phyloP scores from a whole-genome alignment of 2,329 filamentous ascomycete species.

The Claviceps sp. region DNA sequence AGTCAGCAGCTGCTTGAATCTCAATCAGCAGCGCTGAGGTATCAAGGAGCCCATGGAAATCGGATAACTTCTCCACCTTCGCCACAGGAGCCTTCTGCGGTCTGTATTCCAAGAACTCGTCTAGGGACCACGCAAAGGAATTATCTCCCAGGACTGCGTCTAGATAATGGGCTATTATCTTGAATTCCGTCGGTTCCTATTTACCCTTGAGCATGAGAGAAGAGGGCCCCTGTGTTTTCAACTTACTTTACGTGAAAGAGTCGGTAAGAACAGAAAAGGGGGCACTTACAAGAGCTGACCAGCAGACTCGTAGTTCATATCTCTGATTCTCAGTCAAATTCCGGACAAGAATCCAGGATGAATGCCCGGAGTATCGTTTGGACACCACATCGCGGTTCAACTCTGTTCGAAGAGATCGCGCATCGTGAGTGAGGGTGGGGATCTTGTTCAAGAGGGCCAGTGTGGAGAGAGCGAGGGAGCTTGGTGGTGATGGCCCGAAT shows the following conservation, averaged over 20 bases:
- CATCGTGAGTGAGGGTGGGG: conserved; percentile 46
- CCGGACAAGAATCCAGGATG: conserved; percentile 70
- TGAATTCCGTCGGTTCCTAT: conserved; percentile 78
- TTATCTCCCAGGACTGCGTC: conserved; percentile 47
- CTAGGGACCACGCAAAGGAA: conserved; percentile 51
- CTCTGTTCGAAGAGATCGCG: conserved; percentile 44
- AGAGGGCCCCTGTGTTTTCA: not conserved
- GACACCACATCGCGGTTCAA: conserved; percentile 50
- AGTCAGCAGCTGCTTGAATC: conserved; percentile 67
- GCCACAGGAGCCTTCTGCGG: conserved; percentile 15
- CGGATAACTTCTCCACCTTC: not conserved
- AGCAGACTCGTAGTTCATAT: conserved; percentile 89
- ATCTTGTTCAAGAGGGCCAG: conserved; percentile 44
- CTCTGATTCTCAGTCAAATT: conserved; percentile 55
- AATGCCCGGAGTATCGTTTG: conserved; percentile 33
- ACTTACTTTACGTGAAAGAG: not conserved
- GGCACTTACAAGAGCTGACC: conserved; percentile 71
- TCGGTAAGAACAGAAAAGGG: not conserved
- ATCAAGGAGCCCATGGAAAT: not conserved
- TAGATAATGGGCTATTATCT: conserved; percentile 51
- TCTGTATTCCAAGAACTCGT: conserved; percentile 42
- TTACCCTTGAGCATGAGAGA: not conserved
- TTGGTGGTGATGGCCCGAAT: conserved; percentile 33
- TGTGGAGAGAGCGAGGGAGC: conserved; percentile 11
- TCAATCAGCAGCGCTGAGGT: conserved; percentile 53